These are phyloP conservation scores for Nitzschia palea DNA, from an alignment of 108 stramenopile genomes.

Conservation along the genomic window DNA sequence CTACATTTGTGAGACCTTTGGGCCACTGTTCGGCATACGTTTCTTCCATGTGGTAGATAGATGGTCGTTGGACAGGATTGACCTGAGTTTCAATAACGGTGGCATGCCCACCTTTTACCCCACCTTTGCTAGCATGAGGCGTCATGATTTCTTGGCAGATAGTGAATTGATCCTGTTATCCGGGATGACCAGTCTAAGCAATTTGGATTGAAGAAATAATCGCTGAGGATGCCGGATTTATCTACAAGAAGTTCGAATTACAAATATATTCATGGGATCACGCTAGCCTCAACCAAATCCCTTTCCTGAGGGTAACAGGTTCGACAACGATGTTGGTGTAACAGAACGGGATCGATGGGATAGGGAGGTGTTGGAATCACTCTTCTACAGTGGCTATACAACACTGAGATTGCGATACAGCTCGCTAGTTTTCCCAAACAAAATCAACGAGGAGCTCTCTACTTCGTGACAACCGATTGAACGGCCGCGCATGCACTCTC, in stretches of 20 bases:
- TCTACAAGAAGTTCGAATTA: background rate
- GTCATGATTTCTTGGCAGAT: no score
- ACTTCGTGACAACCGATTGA: constrained; percentile 9
- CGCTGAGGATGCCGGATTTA: background rate
- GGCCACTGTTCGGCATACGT: constrained; percentile 40
- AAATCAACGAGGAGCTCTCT: background rate
- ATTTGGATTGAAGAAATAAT: background rate
- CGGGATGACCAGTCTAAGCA: background rate
- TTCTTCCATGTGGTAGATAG: background rate
- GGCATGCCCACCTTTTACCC: constrained; percentile 16
- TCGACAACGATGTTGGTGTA: no score
- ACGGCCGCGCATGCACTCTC: background rate
- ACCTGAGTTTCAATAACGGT: background rate
- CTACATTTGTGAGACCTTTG: constrained; percentile 75
- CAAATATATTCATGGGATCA: no score
- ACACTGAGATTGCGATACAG: background rate
- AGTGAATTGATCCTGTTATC: no score
- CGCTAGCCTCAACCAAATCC: no score
- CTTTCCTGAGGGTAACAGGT: no score
- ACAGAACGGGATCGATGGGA: background rate
- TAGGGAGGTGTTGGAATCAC: background rate
- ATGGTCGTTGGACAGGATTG: background rate
- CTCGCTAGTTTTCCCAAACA: constrained; percentile 14
- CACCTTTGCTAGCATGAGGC: constrained; percentile 8
- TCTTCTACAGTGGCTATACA: no score